Percentiles rank a stretch among this genome's conserved stretches.
Evolutionary conservation across 345 rosid species (phyloP).

Genomic region (Bruguiera parviflora): DNA sequence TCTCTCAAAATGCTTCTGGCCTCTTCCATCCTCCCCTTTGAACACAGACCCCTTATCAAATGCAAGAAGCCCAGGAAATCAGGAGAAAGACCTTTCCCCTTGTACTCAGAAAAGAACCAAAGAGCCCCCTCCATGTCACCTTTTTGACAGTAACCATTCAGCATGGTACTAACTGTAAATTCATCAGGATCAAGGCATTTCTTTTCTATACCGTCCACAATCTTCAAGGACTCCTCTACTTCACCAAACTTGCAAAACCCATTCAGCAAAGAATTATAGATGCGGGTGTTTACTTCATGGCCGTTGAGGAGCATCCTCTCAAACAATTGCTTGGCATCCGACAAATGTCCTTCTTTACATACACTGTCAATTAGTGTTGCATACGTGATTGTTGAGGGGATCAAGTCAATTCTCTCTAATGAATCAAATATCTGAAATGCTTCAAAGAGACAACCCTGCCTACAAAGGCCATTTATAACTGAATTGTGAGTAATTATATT

Average conservation of each 20-base stretch:
- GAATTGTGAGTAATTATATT: slow-evolving; percentile 70
- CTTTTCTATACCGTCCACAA: slow-evolving; percentile 40
- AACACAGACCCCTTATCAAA: slow-evolving; percentile 66
- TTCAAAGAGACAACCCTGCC: slow-evolving; percentile 74
- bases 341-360: slow-evolving; percentile 63
- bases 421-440: slow-evolving; percentile 87
- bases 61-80: slow-evolving; percentile 73
- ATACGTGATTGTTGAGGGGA: slow-evolving; percentile 61
- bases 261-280: slow-evolving; percentile 63
- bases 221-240: slow-evolving; percentile 55
- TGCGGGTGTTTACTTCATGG: slow-evolving; percentile 38
- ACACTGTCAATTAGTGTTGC: slow-evolving; percentile 58
- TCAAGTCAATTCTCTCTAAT: slow-evolving; percentile 51
- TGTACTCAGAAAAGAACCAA: slow-evolving; percentile 47
- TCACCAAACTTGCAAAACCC: slow-evolving; percentile 63
- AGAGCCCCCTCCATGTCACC: slow-evolving; percentile 90
- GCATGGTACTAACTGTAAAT: slow-evolving; percentile 66
- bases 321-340: slow-evolving; percentile 59
- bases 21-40: slow-evolving; percentile 93
- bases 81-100: slow-evolving; percentile 46
- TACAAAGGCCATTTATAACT: slow-evolving; percentile 64
- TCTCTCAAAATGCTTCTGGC: slow-evolving; percentile 73
- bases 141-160: slow-evolving; percentile 60
- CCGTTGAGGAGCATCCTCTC: slow-evolving; percentile 55
- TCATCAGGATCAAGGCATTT: slow-evolving; percentile 51